Conservation (phyloP, 2,329 filamentous ascomycete genomes). For the Botrytis elliptica region DNA sequence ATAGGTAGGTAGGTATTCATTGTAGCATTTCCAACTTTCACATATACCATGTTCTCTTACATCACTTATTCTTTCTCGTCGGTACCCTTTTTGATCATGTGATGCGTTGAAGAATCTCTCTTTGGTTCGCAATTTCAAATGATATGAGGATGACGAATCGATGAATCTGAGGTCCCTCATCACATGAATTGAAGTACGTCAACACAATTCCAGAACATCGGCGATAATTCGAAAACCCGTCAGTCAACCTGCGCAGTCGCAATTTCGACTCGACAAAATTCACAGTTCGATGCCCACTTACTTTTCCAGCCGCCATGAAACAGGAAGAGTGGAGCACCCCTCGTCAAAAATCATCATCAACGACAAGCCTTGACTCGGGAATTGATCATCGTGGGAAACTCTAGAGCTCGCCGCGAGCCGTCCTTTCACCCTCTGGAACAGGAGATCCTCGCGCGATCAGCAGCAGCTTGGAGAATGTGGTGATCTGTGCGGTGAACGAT, state of each 20-base stretch:
- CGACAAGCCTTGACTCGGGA: neutral
- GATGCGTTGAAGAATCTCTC: neutral
- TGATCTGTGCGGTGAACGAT: conserved; percentile 4
- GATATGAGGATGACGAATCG: neutral
- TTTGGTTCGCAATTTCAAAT: neutral
- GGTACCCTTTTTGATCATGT: conserved; percentile 4
- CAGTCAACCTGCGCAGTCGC: neutral
- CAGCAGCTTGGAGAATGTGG: neutral
- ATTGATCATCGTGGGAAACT: neutral
- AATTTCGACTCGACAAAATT: neutral
- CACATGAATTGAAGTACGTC: neutral
- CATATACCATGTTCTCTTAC: neutral
- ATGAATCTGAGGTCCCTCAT: neutral
- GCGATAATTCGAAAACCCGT: neutral
- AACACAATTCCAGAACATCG: neutral
- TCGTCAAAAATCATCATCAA: neutral
- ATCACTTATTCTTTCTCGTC: neutral
- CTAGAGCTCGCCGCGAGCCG: neutral
- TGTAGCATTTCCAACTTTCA: neutral
- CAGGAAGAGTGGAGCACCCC: neutral
- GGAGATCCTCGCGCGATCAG: neutral
- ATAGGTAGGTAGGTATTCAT: neutral
- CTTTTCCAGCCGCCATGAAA: neutral
- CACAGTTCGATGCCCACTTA: neutral
- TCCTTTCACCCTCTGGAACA: neutral